Evolutionary conservation across 83 land plant species (phyloP).

Genomic region (Thuja plicata): DNA sequence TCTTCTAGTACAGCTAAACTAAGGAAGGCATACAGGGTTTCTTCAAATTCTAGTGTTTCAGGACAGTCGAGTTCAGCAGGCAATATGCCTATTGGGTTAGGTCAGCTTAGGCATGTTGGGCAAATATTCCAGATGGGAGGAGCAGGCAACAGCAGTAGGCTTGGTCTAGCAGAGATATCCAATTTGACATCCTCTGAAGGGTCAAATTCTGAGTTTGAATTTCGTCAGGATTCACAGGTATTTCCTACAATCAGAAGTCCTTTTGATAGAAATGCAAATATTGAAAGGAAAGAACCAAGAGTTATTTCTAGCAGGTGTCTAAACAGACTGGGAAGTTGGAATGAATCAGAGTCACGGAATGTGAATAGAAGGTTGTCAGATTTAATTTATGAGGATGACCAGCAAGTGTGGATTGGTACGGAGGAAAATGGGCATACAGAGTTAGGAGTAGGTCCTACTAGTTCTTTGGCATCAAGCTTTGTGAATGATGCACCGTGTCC

Average conservation of each 20-base stretch:
- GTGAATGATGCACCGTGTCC: neutral
- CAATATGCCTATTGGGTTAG: slow-evolving; percentile 1
- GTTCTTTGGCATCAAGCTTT: neutral
- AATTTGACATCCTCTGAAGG: slow-evolving; percentile 12
- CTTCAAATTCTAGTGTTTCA: neutral
- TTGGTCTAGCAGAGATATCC: slow-evolving; percentile 13
- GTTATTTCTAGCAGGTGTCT: slow-evolving; percentile 5
- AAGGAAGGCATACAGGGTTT: neutral
- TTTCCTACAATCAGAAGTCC: neutral
- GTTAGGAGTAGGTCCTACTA: neutral
- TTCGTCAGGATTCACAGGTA: neutral
- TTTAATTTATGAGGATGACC: neutral
- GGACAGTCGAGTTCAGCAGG: slow-evolving; percentile 6
- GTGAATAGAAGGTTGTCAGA: neutral
- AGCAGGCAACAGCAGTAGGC: neutral
- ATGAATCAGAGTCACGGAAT: neutral
- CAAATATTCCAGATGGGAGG: neutral
- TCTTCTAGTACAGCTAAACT: neutral
- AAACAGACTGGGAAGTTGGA: neutral
- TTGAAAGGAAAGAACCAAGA: neutral
- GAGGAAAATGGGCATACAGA: neutral
- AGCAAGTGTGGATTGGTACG: slow-evolving; percentile 5
- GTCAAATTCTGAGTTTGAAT: neutral
- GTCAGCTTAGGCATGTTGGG: neutral
- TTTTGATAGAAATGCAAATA: neutral